Percentiles rank a stretch among this genome's conserved stretches.
These are phyloP conservation scores for Zalaria sp. DNA, from an alignment of 2,329 filamentous ascomycete genomes.

Conservation along the genomic window DNA sequence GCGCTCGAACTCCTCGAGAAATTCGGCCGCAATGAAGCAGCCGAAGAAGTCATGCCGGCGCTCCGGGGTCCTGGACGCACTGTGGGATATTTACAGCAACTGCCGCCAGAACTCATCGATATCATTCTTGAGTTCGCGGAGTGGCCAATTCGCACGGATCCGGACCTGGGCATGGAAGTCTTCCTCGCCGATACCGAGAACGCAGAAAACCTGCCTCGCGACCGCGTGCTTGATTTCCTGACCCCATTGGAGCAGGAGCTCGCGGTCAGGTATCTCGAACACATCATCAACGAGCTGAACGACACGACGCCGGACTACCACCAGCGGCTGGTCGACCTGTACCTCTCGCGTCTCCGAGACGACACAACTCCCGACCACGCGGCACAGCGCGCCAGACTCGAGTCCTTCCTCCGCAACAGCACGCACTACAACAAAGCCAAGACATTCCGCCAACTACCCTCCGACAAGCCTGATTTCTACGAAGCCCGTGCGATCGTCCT, in stretches of 20 bases:
- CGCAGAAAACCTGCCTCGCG: slow-evolving; percentile 73
- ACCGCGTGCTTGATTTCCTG: slow-evolving; percentile 62
- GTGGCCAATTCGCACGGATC: slow-evolving; percentile 66
- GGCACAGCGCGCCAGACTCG: slow-evolving; percentile 40
- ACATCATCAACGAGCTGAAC: slow-evolving; percentile 75
- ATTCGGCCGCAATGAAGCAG: slow-evolving; percentile 51
- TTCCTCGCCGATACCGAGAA: slow-evolving; percentile 92
- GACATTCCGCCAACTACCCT: slow-evolving; percentile 64
- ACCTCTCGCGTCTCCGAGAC: slow-evolving; percentile 33
- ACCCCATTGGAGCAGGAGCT: slow-evolving; percentile 53
- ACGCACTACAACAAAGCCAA: slow-evolving; percentile 53
- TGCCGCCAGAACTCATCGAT: slow-evolving; percentile 78
- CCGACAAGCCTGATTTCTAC: slow-evolving; percentile 73
- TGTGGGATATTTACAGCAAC: slow-evolving; percentile 75
- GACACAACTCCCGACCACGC: slow-evolving; percentile 25
- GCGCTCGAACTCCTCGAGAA: slow-evolving; percentile 69
- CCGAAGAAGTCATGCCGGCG: slow-evolving; percentile 30
- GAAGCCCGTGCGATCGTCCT: slow-evolving; percentile 83
- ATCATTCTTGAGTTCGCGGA: slow-evolving; percentile 81
- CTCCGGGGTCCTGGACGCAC: slow-evolving; percentile 75
- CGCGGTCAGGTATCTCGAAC: slow-evolving; percentile 74
- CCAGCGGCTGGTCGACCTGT: slow-evolving; percentile 64
- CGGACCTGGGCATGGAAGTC: slow-evolving; percentile 74
- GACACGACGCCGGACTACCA: slow-evolving; percentile 80
- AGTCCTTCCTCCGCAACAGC: slow-evolving; percentile 63